Evolutionary conservation across 2,329 filamentous ascomycete species (phyloP).

Genomic region (Aureobasidium sp.): DNA sequence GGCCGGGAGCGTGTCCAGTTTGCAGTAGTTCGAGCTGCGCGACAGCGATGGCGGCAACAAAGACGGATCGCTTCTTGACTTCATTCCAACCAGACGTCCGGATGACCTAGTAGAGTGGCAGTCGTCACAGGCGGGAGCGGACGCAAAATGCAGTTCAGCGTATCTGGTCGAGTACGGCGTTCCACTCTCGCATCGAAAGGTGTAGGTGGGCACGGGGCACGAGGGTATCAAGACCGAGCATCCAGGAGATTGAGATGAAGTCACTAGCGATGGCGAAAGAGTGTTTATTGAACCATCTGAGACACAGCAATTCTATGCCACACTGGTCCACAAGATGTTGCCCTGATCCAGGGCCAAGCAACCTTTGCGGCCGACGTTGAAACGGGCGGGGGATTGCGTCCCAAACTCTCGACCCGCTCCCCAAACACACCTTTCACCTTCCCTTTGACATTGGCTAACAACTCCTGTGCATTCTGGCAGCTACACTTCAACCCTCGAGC

Average conservation of each 20-base stretch:
- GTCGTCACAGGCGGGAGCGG: neutral
- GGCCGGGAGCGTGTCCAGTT: neutral
- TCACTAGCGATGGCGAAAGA: neutral
- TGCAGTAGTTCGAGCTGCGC: neutral
- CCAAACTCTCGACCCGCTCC: neutral
- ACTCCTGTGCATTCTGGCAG: neutral
- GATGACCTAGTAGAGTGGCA: neutral
- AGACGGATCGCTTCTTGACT: neutral
- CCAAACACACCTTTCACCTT: neutral
- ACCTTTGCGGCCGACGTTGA: slow-evolving; percentile 1
- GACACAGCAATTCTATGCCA: slow-evolving; percentile 4
- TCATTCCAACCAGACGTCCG: slow-evolving; percentile 2
- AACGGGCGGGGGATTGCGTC: neutral
- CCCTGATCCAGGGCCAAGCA: neutral
- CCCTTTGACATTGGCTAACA: neutral
- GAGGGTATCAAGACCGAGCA: neutral
- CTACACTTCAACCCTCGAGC: neutral
- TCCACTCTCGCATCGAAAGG: slow-evolving; percentile 10
- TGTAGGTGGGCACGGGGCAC: slow-evolving; percentile 10
- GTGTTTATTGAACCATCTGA: slow-evolving; percentile 10
- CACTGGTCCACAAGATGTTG: neutral
- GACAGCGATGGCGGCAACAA: slow-evolving; percentile 2
- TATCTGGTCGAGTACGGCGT: neutral
- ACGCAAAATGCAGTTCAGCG: neutral
- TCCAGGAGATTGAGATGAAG: slow-evolving; percentile 4